Evolutionary conservation across 1,139 yeast species (phyloP), one percentile per base, ranked within the genome.

Genomic region (Taphrina deformans): DNA sequence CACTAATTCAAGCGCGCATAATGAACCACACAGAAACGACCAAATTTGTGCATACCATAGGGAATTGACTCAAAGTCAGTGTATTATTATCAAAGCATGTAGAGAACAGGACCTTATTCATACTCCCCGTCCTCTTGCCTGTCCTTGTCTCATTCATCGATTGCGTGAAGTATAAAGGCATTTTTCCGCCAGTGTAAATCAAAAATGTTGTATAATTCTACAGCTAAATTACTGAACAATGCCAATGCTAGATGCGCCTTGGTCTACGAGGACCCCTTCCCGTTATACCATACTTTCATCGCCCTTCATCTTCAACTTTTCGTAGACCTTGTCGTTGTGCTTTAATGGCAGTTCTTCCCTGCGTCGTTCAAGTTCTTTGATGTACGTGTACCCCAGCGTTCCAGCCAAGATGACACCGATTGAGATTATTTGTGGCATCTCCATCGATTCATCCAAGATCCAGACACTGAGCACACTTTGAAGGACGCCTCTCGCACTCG

Each of bases 401-500:
- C 67, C 67, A 5, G 41, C 65, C 26, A 62, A 35, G 52, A 65
- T 65, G 59, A 56, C 52, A 23, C 51, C 41, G 41, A 62, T 62
- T 14, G 63, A 56, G 21, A 55, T 35, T 52, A 55, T 41, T 24
- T 59, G 62, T 29, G 65, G 59, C 26, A 44, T 44, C 29, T 62
- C 62, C 38, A 62, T 41, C 16, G 41, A 50, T 24, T 65, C 67
- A 16, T 46, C 27, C 21, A 65, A 41, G 33, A 61, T 31, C 59
- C 52, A 41, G 24, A 65, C 63, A 21, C 65, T 62, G 16, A 65
- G 51, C 26, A 65, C 41, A 14, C 65, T 61, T 35, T 65, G 67
- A 26, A 62, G 53, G 14, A 65, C 63, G 18, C 67, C 65, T 9
- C 67, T 65, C 5, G 65, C 55, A 18, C 65, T 60, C 12, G 65